Conservation (phyloP, 176 grass and related monocot genomes). For the Carex kokanica region DNA sequence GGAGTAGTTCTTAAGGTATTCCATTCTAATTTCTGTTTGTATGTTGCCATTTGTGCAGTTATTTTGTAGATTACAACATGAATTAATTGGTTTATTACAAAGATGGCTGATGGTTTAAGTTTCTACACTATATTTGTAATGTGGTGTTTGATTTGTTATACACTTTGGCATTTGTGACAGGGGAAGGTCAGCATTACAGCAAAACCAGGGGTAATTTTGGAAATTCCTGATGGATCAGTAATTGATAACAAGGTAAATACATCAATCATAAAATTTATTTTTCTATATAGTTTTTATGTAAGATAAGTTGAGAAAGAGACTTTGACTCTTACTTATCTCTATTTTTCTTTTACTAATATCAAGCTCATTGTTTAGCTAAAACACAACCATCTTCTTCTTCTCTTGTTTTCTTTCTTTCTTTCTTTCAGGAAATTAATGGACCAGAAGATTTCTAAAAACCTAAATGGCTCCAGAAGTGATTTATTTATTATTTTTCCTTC, state of each 20-base stretch:
- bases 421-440: conserved; percentile 18
- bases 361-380: background rate
- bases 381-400: background rate
- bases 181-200: conserved; percentile 64
- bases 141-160: background rate
- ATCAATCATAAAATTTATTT: background rate
- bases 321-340: background rate
- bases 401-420: background rate
- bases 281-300: background rate
- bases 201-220: conserved; percentile 63
- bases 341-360: background rate
- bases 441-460: conserved; percentile 8
- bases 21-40: background rate
- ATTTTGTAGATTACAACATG: background rate
- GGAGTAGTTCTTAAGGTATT: conserved; percentile 72
- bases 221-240: conserved; percentile 64
- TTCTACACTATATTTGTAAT: background rate
- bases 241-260: conserved; percentile 65
- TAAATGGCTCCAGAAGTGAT: background rate
- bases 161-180: conserved; percentile 14
- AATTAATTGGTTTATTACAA: no score
- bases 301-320: background rate
- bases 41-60: background rate
- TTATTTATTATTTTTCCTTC: background rate
- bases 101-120: background rate